Conservation (phyloP, 345 rosid genomes). For the Gossypium turneri region DNA sequence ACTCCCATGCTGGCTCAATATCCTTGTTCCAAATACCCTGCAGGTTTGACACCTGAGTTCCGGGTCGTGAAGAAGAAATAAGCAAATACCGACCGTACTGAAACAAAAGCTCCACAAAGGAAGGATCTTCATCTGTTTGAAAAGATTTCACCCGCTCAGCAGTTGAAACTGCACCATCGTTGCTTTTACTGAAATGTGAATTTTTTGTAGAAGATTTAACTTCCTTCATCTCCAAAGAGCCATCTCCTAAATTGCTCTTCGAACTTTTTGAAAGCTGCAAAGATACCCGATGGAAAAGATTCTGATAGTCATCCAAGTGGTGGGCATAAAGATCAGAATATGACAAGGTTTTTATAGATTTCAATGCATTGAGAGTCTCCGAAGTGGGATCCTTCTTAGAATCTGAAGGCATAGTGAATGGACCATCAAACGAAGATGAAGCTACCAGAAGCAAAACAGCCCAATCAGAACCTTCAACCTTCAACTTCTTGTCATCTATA, state of each 20-base stretch:
- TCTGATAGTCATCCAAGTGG: conserved; percentile 73
- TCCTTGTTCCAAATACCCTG: conserved; percentile 95
- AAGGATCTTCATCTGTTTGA: conserved; percentile 77
- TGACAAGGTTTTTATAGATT: conserved; percentile 42
- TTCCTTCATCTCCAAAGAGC: conserved; percentile 12
- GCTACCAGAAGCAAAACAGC: conserved; percentile 59
- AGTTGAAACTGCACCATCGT: conserved; percentile 38
- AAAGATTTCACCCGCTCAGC: conserved; percentile 78
- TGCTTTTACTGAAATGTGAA: conserved; percentile 16
- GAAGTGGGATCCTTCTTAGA: conserved; percentile 63
- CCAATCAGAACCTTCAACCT: conserved; percentile 74
- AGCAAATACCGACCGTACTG: conserved; percentile 87
- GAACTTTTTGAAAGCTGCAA: conserved; percentile 55
- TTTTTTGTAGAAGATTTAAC: conserved; percentile 15
- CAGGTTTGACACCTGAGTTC: conserved; percentile 88
- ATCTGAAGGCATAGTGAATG: conserved; percentile 61
- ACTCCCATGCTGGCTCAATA: conserved; percentile 87
- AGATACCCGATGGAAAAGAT: conserved; percentile 70
- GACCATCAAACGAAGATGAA: conserved; percentile 84
- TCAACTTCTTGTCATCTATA: conserved; percentile 60
- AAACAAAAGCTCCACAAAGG: conserved; percentile 74
- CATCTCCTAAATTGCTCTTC: conserved; percentile 21
- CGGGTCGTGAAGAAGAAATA: conserved; percentile 82
- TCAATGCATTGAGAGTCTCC: conserved; percentile 42
- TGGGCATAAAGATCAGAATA: conserved; percentile 60